phyloP scores from a whole-genome alignment of 441 rosid genomes.

The Hura crepitans region DNA sequence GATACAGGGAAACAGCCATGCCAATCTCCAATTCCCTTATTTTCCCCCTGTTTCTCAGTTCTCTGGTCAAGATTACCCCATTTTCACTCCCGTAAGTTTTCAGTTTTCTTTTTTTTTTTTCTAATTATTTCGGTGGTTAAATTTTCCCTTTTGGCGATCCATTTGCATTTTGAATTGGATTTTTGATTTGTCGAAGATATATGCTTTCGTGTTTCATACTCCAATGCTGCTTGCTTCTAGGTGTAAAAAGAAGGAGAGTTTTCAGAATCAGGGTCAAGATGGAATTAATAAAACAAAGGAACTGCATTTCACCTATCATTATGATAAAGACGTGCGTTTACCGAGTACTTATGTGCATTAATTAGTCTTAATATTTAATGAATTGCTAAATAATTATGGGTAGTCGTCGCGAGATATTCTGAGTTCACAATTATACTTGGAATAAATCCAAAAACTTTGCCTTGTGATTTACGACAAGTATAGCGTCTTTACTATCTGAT shows the following conservation, averaged over 20 bases:
- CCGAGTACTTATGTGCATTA: background rate
- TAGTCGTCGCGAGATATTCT: constrained; percentile 1
- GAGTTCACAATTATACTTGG: background rate
- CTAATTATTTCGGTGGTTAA: background rate
- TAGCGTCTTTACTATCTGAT: background rate
- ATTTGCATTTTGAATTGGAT: constrained; percentile 8
- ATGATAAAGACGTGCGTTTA: constrained; percentile 1
- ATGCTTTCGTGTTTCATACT: constrained; percentile 3
- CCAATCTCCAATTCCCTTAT: constrained; percentile 43
- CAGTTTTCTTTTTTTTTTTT: background rate
- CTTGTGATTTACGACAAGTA: constrained; percentile 2
- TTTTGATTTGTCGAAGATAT: background rate
- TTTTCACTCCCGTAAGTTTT: constrained; percentile 79
- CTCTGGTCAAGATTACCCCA: constrained; percentile 92
- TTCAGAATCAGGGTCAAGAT: constrained; percentile 15
- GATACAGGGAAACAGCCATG: constrained; percentile 60
- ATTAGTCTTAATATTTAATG: constrained; percentile 12
- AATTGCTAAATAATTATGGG: background rate
- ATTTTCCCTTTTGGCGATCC: too few relatives aligned
- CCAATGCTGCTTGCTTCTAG: constrained; percentile 10
- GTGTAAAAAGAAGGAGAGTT: background rate
- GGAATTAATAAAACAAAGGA: background rate
- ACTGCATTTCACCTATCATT: background rate
- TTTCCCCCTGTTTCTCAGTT: constrained; percentile 55
- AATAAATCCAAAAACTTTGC: constrained; percentile 2